Evolutionary conservation across 2,329 filamentous ascomycete species (phyloP), one percentile per base, ranked within the genome.

Genomic region (Verticillium longisporum): DNA sequence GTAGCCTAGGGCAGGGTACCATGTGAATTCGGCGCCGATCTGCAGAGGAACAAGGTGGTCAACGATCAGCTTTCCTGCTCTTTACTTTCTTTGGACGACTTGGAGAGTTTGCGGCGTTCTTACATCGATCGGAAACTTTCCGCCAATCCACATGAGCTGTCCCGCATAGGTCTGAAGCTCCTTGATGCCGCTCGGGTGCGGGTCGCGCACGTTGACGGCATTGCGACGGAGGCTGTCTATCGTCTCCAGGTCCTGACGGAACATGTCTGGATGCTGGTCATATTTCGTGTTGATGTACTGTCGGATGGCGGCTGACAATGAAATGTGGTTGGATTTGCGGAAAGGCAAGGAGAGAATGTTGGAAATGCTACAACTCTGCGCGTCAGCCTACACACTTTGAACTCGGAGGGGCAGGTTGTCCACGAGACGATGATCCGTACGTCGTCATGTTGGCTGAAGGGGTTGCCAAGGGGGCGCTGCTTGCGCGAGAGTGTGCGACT

Each of bases 221-320:
- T 96, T 91, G 64, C 85, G 84, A 5, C 95, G 88, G 61, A 98
- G 79, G 57, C 85, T 81, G 72, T 98, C 92, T 69, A 99, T 92
- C 66, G 89, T 84, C 71, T 93, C 87, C 62, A 87, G 86, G 77
- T 99, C 95, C 65, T 91, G 84, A 65, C 87, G 86, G 76, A 99
- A 99, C 89, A 97, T 96, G 75, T 97, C 92, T 37, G 95, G 94
- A 72, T 97, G 94, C 74, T 99, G 95, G 75, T 98, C 94, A 88
- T 98, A 98, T 82, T 98, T 97, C 75, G 87, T 89, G 64, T 92
- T 96, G 71, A 99, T 98, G 79, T 99, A 98, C 73, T 95, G 88
- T 66, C 91, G 92, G 73, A 99, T 92, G 57, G 92, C 90, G 63
- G 86, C 82, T 60, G 91, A 89, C 64, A 98, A 83, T 62, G 89